These are phyloP conservation scores for Xerocomus amazonicus DNA, from an alignment of 1,284 basidiomycete genomes.

Conservation along the genomic window DNA sequence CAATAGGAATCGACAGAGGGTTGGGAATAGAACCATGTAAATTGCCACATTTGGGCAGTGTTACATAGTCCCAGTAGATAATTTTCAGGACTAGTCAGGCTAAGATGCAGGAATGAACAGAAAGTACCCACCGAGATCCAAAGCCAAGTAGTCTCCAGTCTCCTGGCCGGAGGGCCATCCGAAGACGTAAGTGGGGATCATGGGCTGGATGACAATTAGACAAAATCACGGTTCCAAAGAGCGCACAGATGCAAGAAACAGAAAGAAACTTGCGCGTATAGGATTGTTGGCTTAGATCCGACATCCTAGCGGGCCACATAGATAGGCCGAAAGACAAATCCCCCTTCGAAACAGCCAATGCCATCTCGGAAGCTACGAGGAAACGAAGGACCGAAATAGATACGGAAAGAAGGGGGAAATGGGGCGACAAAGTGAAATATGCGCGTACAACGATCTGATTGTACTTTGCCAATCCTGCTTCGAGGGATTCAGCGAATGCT, in stretches of 20 bases:
- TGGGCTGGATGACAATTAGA: conserved; percentile 53
- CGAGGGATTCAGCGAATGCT: conserved; percentile 90
- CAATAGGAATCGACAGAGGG: background rate
- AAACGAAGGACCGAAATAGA: conserved; percentile 1
- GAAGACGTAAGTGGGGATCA: conserved; percentile 97
- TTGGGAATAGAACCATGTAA: background rate
- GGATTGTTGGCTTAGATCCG: background rate
- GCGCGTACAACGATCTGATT: conserved; percentile 84
- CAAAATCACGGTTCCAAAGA: background rate
- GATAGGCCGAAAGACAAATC: no score
- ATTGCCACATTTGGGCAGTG: background rate
- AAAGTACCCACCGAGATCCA: conserved; percentile 77
- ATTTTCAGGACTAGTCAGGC: background rate
- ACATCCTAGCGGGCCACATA: background rate
- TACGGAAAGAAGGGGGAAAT: conserved; percentile 2
- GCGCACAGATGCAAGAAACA: background rate
- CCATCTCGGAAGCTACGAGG: conserved; percentile 2
- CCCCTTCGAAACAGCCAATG: background rate
- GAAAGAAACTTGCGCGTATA: background rate
- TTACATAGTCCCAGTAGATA: background rate
- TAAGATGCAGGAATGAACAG: background rate
- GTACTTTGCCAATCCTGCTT: conserved; percentile 79
- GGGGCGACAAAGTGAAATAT: background rate
- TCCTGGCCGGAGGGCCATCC: conserved; percentile 94
- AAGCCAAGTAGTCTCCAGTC: conserved; percentile 85